Conservation (phyloP, 441 rosid species). For the Cnidoscolus chayamansa region DNA sequence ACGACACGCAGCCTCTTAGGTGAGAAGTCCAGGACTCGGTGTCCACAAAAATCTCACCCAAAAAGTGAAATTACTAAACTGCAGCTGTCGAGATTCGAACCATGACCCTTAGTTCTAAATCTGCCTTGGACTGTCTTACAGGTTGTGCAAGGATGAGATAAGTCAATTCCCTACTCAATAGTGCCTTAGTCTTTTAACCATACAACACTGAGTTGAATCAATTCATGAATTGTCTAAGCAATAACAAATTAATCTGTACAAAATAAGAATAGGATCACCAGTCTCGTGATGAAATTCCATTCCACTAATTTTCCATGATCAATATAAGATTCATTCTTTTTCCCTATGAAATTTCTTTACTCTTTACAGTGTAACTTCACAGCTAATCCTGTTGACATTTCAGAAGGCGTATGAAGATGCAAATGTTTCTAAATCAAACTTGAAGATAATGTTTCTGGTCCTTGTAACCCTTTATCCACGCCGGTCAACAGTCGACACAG, state of each 20-base stretch:
- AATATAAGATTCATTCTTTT: neutral
- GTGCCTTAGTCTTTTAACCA: too few relatives aligned
- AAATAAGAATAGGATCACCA: conserved; percentile 27
- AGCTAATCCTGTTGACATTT: conserved; percentile 24
- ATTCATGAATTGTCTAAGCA: conserved; percentile 25
- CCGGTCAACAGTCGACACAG: conserved; percentile 14
- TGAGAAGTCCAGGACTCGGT: too few relatives aligned
- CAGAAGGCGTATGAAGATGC: conserved; percentile 24
- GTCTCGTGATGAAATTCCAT: conserved; percentile 27
- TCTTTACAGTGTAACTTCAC: conserved; percentile 39
- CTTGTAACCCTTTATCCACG: conserved; percentile 22
- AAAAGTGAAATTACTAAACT: too few relatives aligned
- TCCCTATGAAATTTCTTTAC: conserved; percentile 23
- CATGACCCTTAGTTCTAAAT: too few relatives aligned
- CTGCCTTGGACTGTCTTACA: too few relatives aligned
- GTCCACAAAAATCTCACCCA: too few relatives aligned
- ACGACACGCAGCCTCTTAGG: too few relatives aligned
- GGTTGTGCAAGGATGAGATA: too few relatives aligned
- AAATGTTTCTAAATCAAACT: too few relatives aligned
- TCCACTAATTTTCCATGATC: conserved; percentile 19
- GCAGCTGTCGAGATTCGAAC: too few relatives aligned
- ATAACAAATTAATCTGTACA: conserved; percentile 42
- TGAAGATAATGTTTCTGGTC: neutral
- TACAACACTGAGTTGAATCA: conserved; percentile 14
- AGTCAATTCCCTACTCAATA: too few relatives aligned